Evolutionary conservation across 1,284 basidiomycete species (phyloP).

Genomic region (Heterobasidion parviporum): DNA sequence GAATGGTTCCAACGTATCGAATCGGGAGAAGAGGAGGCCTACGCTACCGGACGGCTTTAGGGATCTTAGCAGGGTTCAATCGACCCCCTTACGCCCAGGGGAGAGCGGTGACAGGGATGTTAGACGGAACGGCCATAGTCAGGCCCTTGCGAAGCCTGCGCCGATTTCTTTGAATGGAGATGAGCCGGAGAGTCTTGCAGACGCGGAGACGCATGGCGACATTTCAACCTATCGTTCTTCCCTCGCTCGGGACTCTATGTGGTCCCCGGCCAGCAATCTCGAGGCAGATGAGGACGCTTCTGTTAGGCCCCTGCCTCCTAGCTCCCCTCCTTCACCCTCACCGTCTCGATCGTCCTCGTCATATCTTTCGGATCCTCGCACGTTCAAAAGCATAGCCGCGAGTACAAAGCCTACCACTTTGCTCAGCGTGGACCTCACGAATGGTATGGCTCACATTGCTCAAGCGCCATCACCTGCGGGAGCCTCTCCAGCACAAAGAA

Average conservation of each 20-base stretch:
- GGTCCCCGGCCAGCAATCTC: conserved; percentile 63
- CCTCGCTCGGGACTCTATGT: conserved; percentile 56
- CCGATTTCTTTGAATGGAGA: conserved; percentile 58
- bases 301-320: conserved; percentile 79
- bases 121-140: conserved; percentile 8
- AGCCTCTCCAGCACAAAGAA: conserved; percentile 35
- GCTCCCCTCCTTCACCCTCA: conserved; percentile 75
- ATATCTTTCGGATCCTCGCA: conserved; percentile 71
- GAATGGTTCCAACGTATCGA: conserved; percentile 1
- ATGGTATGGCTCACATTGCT: conserved; percentile 85
- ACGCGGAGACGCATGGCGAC: conserved; percentile 26
- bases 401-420: conserved; percentile 95
- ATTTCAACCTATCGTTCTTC: conserved; percentile 43
- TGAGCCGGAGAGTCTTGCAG: conserved; percentile 31
- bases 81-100: conserved; percentile 13
- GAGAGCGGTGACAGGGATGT: conserved; percentile 9
- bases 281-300: conserved; percentile 90
- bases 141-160: conserved; percentile 5
- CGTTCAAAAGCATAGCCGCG: conserved; percentile 74
- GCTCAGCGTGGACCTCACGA: conserved; percentile 77
- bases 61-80: conserved; percentile 12
- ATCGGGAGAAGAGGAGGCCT: conserved; percentile 8
- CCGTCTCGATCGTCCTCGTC: conserved; percentile 75
- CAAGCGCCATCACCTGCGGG: conserved; percentile 64
- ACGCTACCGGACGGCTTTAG: conserved; percentile 7